Percentiles rank a stretch among this genome's conserved stretches.
Evolutionary conservation across 192 early-diverging fungal genomes (phyloP).

Genomic region (Backusella tarrabulga): DNA sequence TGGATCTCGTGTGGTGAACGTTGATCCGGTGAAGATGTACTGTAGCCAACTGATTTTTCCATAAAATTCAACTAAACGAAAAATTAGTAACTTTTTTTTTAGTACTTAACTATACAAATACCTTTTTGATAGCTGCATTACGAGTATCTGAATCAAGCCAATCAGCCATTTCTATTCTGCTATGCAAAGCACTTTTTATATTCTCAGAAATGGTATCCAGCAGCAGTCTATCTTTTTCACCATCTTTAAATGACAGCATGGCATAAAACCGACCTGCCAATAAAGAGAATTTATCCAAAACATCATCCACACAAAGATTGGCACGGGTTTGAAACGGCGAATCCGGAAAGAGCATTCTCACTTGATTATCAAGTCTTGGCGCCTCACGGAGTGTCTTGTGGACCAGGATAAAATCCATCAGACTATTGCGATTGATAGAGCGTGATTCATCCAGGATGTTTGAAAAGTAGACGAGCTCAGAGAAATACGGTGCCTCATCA

Average conservation of each 20-base stretch:
- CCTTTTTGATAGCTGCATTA: constrained; percentile 38
- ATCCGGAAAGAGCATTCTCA: not conserved
- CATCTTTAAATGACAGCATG: constrained; percentile 33
- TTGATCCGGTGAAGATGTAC: constrained; percentile 53
- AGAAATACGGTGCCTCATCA: not conserved
- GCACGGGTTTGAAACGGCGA: constrained; percentile 9
- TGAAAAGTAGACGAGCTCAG: not conserved
- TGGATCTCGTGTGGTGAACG: constrained; percentile 1
- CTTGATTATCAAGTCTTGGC: not conserved
- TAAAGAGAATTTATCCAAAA: constrained; percentile 16
- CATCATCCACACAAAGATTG: constrained; percentile 3
- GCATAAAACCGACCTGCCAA: constrained; percentile 45
- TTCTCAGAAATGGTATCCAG: constrained; percentile 37
- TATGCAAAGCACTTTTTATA: constrained; percentile 35
- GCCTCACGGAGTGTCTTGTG: not conserved
- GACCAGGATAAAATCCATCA: not conserved
- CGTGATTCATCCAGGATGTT: not conserved
- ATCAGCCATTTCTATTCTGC: constrained; percentile 30
- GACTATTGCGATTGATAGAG: not conserved
- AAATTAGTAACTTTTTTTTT: not conserved
- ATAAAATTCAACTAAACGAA: not conserved
- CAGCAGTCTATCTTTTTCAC: constrained; percentile 42
- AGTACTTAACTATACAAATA: not conserved
- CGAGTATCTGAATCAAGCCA: constrained; percentile 49
- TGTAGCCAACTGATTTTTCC: constrained; percentile 45